phyloP scores from a whole-genome alignment of 225 moss, liverwort and hornwort genomes.

The Physcomitrellopsis africana region DNA sequence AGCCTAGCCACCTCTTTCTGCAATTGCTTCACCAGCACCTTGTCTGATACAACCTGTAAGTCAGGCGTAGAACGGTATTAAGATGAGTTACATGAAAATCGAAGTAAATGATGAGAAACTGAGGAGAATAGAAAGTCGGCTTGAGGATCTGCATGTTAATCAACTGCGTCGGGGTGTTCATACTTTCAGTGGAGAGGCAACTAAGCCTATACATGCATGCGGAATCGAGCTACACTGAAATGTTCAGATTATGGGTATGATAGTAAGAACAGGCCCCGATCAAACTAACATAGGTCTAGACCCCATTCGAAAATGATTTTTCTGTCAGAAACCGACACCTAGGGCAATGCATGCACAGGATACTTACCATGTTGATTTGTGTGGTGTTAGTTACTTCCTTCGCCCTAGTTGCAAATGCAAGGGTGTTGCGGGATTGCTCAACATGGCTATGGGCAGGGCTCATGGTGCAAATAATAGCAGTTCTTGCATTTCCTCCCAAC shows the following conservation, averaged over 20 bases:
- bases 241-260: too few species aligned
- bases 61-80: neutral
- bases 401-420: slow-evolving; percentile 85
- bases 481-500: slow-evolving; percentile 93
- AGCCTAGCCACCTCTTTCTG: slow-evolving; percentile 95
- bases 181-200: too few species aligned
- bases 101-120: neutral
- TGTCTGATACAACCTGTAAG: slow-evolving; percentile 89
- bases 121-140: too few species aligned
- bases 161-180: too few species aligned
- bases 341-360: neutral
- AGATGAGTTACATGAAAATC: neutral
- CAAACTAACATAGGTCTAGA: too few species aligned
- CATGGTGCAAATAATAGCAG: slow-evolving; percentile 91
- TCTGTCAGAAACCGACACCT: too few species aligned
- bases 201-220: too few species aligned
- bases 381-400: slow-evolving; percentile 83
- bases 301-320: too few species aligned
- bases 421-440: slow-evolving; percentile 80
- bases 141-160: too few species aligned
- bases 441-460: slow-evolving; percentile 83
- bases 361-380: slow-evolving; percentile 73
- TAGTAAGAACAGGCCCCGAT: too few species aligned
- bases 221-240: too few species aligned
- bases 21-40: slow-evolving; percentile 87